phyloP scores from a whole-genome alignment of 2,329 filamentous ascomycete genomes.

The Salinomyces thailandicus region DNA sequence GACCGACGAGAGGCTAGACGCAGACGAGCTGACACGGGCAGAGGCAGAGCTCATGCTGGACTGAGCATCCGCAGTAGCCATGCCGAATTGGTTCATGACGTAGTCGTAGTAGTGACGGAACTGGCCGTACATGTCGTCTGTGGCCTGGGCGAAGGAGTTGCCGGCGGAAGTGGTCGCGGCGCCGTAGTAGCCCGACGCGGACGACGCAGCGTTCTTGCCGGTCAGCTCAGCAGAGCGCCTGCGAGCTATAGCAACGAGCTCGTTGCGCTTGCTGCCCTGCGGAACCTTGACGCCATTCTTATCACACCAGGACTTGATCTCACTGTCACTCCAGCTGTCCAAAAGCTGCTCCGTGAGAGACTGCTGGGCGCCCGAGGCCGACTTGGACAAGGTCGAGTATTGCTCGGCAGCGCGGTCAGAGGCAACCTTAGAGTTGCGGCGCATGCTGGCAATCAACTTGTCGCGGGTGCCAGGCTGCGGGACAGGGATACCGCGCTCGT shows the following conservation, averaged over 20 bases:
- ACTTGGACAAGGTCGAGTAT: constrained; percentile 51
- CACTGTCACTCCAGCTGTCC: constrained; percentile 77
- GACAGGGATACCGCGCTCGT: constrained; percentile 72
- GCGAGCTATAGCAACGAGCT: constrained; percentile 78
- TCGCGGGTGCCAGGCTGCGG: constrained; percentile 79
- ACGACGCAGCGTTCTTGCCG: constrained; percentile 43
- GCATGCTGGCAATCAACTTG: constrained; percentile 76
- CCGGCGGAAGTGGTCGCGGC: constrained; percentile 47
- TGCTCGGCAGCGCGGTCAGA: constrained; percentile 42
- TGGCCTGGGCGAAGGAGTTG: constrained; percentile 67
- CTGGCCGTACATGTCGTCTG: constrained; percentile 45
- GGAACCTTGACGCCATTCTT: constrained; percentile 83
- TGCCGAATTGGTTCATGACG: constrained; percentile 35
- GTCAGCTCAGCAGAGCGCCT: constrained; percentile 68
- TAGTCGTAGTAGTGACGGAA: constrained; percentile 31
- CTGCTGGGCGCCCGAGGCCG: constrained; percentile 51
- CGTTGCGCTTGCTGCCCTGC: constrained; percentile 82
- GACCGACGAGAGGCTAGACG: constrained; percentile 13
- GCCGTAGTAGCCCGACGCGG: constrained; percentile 31
- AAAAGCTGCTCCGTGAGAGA: constrained; percentile 74
- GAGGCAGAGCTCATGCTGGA: constrained; percentile 26
- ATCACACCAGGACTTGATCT: constrained; percentile 88
- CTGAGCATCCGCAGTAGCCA: constrained; percentile 31
- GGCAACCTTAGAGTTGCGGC: constrained; percentile 66
- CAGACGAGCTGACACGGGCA: constrained; percentile 23